Evolutionary conservation across 1,284 basidiomycete genomes (phyloP).

Genomic region (Melanopsichium pennsylvanicum): DNA sequence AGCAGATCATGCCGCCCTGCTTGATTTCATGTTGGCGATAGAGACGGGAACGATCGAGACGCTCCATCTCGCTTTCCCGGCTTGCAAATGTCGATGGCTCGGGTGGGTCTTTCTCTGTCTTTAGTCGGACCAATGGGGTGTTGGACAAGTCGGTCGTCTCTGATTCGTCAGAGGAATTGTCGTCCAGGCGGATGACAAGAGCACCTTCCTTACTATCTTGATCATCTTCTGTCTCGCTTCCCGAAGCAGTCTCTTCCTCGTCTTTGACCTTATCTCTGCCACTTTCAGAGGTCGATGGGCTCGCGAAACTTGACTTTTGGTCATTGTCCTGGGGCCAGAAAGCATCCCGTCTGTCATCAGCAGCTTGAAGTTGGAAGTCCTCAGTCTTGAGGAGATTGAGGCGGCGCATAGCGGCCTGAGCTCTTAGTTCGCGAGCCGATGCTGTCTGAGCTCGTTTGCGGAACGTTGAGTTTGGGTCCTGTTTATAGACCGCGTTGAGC

Average conservation of each 20-base stretch:
- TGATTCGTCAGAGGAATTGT: constrained; percentile 16
- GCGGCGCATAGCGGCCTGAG: constrained; percentile 39
- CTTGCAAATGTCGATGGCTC: constrained; percentile 29
- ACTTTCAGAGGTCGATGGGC: neutral
- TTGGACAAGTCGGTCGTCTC: too few relatives aligned
- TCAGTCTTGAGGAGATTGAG: constrained; percentile 15
- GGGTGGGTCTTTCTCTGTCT: constrained; percentile 11
- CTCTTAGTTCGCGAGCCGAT: constrained; percentile 37
- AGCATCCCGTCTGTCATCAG: neutral
- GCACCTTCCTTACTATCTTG: constrained; percentile 14
- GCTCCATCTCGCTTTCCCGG: constrained; percentile 23
- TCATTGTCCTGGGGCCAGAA: constrained; percentile 8
- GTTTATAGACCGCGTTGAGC: constrained; percentile 29
- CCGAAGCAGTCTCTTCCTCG: constrained; percentile 9
- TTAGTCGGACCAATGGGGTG: constrained; percentile 7
- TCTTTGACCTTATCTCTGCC: constrained; percentile 3
- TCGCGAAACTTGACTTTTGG: neutral
- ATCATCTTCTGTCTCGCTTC: constrained; percentile 31
- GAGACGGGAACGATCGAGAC: constrained; percentile 29
- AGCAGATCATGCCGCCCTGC: constrained; percentile 26
- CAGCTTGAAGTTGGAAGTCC: neutral
- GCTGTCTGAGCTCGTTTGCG: constrained; percentile 43
- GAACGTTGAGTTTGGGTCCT: constrained; percentile 54
- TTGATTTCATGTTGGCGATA: constrained; percentile 37
- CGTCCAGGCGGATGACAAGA: constrained; percentile 21